Evolutionary conservation across 345 rosid species (phyloP), one percentile per base, ranked within the genome.

Genomic region (Brassica rapa): DNA sequence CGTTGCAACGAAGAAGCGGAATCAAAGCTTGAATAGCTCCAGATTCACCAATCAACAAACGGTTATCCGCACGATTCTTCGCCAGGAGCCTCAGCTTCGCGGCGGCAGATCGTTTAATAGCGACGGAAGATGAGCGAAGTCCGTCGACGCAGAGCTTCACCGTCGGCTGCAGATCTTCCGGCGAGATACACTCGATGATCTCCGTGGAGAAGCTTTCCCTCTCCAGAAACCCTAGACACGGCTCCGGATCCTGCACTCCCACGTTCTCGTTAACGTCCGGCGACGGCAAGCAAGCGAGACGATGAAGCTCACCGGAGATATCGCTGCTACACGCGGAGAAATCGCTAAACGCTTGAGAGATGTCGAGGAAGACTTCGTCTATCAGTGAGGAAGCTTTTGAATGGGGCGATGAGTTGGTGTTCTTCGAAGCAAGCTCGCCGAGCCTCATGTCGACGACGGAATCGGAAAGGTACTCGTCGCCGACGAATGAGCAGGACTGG

Each of bases 391-490:
- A 76, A 0, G 85, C 49, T 29, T 30, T 37, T 1, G 94, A 86
- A 69, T 87, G 81, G 4, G 66, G 60, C 29, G 29, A 27, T 2
- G 91, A 84, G 41, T 83, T 75, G 14, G 66, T 78, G 71, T 60
- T 57, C 8, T 78, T 85, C 72, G 82, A 64, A 4, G 88, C 96
- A 19, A 95, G 97, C 75, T 91, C 97, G 5, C 94, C 96, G 55
- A 93, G 96, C 4, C 89, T 87, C 90, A 93, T 86, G 83, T 95
- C 98, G 81, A 93, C 81, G 72, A 89, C 93, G 10, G 98, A 93
- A n/a, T 93, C 99, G 1, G 96, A 79, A 0, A 95, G 71, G 71
- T 87, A 93, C 78, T 93, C 98, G 1, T 88, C 80, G 64, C 81
- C 21, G 53, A 77, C 70, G 82, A 86, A 87, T 9, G 87, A 87